Base-by-base conservation (phyloP, 306 rosid genomes). In the Carpinus fangiana region DNA sequence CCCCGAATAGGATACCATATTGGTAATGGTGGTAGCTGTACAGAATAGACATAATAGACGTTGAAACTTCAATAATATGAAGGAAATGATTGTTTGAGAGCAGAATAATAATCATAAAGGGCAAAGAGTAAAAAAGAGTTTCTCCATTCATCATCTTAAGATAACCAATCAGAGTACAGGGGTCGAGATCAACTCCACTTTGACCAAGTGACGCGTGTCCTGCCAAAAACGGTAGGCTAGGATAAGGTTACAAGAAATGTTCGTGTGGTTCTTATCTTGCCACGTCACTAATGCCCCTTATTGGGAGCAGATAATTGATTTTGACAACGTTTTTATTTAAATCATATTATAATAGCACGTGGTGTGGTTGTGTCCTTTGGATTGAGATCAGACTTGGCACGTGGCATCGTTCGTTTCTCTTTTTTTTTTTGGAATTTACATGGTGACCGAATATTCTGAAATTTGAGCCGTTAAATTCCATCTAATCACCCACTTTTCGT, bases 141-240 rank as follows among this genome's bases (percentile, higher is more conserved):
- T 6, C 45, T 5, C 45, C 8, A 12, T 11, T 13, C 12, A 9
- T 2, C 64, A 21, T 23, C 26, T 23, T 23, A 23, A 23, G 1
- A 23, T 57, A n/a, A n/a, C 14, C 16, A 1, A 57, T 14, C 45
- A 64, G 47, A 3, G 12, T 8, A n/a, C 23, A 73, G 23, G 38
- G 5, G 81, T 82, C 21, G 82, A 78, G 8, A 70, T 82, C 82
- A 69, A 1, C 31, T 47, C 72, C 84, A 21, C 84, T 83, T 41
- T 78, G 70, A 8, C 62, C 53, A 74, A 4, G 51, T 16, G 86
- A 91, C 94, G 85, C 90, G 96, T 93, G 94, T 88, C 82, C 69
- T 69, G 69, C 74, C 89, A 34, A 64, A 84, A 56, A 4, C 46
- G 76, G 82, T 60, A 12, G 73, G 74, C 75, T 73, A 46, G 84